Base-by-base conservation (phyloP, 345 rosid genomes). In the Citrus sinensis region DNA sequence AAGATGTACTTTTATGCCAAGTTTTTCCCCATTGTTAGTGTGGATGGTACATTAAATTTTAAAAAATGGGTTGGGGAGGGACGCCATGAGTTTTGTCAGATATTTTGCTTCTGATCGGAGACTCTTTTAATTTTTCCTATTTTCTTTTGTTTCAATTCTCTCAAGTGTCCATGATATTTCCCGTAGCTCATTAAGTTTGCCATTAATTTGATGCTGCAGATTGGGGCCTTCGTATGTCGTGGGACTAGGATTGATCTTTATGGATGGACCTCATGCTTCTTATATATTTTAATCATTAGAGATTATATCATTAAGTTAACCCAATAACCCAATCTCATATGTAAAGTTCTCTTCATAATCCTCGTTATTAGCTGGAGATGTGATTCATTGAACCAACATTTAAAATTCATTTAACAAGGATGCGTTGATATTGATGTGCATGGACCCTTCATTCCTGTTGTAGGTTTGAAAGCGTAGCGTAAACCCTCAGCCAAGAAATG, bases 401-500 rank as follows among this genome's bases (percentile, higher is more conserved):
- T 37, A 22, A 58, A 27, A 11, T 0, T n/a, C 37, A 11, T 19
- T 60, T 74, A 13, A 5, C 29, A 74, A 17, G 4, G 16, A 27
- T 54, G 74, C 59, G 29, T 55, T n/a, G 27, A 40, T 35, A 16
- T 63, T 62, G 58, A 68, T 49, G 75, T 24, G 29, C 20, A 14
- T 22, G 34, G 75, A 63, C 76, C 64, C 46, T 3, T 3, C 34
- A 11, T 16, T 32, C 11, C 11, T 17, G 29, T 19, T 19, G 67
- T 6, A 11, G 29, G 30, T 17, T 62, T 74, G 70, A 62, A 62
- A 54, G 58, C 58, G 58, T 69, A 19, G 76, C 72, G 82, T 54
- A 42, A 1, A 56, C 60, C 72, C 3, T 76, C n/a, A 7, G 60
- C 66, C 79, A 80, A 46, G 82, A 69, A 80, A 80, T 69, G 76